Evolutionary conservation across 257 asterid species (phyloP).

Genomic region (Plectranthus barbatus): DNA sequence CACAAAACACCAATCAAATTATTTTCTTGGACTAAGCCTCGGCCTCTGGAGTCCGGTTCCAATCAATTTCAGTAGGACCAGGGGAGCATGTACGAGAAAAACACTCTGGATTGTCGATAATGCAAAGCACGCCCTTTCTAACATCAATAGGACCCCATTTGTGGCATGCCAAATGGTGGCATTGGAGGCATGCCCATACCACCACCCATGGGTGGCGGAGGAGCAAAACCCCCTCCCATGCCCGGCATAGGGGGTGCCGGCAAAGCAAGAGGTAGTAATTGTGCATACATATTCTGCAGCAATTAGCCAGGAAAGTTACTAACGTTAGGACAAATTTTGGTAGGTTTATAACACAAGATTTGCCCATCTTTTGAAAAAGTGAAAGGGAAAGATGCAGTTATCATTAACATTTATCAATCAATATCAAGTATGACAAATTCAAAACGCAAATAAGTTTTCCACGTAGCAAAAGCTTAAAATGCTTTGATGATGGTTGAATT

Average conservation of each 20-base stretch:
- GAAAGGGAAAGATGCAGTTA: neutral
- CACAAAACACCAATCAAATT: slow-evolving; percentile 34
- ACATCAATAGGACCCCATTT: slow-evolving; percentile 82
- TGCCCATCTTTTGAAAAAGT: neutral
- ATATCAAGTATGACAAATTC: neutral
- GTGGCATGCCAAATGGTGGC: slow-evolving; percentile 95
- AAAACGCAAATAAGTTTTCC: neutral
- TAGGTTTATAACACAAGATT: neutral
- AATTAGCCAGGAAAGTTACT: slow-evolving; percentile 5
- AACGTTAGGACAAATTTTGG: neutral
- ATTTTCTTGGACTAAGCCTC: slow-evolving; percentile 19
- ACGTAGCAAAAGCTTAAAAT: neutral
- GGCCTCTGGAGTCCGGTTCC: slow-evolving; percentile 10
- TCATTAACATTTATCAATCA: neutral
- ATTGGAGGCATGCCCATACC: slow-evolving; percentile 93
- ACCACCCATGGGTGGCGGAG: slow-evolving; percentile 55
- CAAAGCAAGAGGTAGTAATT: slow-evolving; percentile 93
- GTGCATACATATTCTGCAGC: slow-evolving; percentile 96
- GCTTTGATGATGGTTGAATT: neutral
- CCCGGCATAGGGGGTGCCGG: slow-evolving; percentile 99
- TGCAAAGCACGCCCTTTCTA: neutral
- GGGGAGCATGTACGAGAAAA: neutral
- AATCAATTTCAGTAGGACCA: slow-evolving; percentile 6
- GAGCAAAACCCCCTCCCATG: slow-evolving; percentile 62
- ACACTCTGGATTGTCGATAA: neutral